A percentile compares a stretch with the other conserved stretches of the same genome.
Conservation (phyloP, 306 rosid species). For the Dryas octopetala region DNA sequence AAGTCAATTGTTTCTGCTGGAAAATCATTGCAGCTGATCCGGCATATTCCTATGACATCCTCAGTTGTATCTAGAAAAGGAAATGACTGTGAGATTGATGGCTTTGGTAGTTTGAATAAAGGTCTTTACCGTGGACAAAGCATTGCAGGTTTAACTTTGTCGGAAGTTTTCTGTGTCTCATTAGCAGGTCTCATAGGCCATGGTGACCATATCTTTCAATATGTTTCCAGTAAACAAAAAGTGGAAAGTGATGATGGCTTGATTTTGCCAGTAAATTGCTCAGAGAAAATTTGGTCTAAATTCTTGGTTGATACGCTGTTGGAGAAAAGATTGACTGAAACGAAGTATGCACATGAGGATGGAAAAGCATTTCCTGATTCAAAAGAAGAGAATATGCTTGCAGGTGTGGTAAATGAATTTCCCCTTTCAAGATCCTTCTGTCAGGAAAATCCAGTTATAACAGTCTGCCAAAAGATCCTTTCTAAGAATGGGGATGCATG, state of each 20-base stretch:
- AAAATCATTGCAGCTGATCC: slow-evolving; percentile 89
- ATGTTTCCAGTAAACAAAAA: slow-evolving; percentile 47
- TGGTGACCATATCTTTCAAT: slow-evolving; percentile 70
- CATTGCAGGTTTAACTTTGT: slow-evolving; percentile 67
- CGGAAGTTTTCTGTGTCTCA: slow-evolving; percentile 80
- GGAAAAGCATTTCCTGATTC: slow-evolving; percentile 23
- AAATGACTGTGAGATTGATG: slow-evolving; percentile 48
- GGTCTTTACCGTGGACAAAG: slow-evolving; percentile 47
- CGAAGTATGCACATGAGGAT: slow-evolving; percentile 37
- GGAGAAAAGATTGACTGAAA: slow-evolving; percentile 46
- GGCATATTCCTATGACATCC: slow-evolving; percentile 51
- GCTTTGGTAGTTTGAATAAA: slow-evolving; percentile 33
- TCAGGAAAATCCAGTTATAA: slow-evolving; percentile 71
- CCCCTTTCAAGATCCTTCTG: slow-evolving; percentile 50
- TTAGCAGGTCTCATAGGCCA: slow-evolving; percentile 82
- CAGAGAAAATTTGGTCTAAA: slow-evolving; percentile 66
- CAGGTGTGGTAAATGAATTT: slow-evolving; percentile 32
- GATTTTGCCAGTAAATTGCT: slow-evolving; percentile 38
- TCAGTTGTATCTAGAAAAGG: slow-evolving; percentile 42
- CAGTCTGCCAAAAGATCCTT: slow-evolving; percentile 58
- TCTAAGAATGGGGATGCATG: slow-evolving; percentile 50
- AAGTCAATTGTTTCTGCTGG: slow-evolving; percentile 88
- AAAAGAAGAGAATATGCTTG: slow-evolving; percentile 35
- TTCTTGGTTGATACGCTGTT: slow-evolving; percentile 61
- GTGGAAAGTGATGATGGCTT: slow-evolving; percentile 33